Percentiles rank a stretch among this genome's conserved stretches.
phyloP scores from a whole-genome alignment of 2,329 filamentous ascomycete species.

The Coleophoma cylindrospora region DNA sequence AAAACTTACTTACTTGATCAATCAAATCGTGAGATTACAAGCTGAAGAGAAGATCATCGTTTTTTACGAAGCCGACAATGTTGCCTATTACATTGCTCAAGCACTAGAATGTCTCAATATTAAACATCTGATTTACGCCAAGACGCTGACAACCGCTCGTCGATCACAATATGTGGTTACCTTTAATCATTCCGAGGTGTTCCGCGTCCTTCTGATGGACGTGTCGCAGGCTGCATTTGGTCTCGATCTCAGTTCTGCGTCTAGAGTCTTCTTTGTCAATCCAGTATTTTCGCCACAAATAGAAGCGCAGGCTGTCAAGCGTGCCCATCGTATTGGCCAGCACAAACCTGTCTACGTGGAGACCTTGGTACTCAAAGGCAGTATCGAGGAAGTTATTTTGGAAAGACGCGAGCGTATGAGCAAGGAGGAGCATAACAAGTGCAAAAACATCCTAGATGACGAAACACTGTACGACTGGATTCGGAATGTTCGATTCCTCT shows the following conservation, averaged over 20 bases:
- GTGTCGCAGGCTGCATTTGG: constrained; percentile 86
- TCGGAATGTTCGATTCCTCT: constrained; percentile 41
- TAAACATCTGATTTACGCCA: constrained; percentile 63
- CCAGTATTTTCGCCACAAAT: constrained; percentile 82
- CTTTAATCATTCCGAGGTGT: constrained; percentile 51
- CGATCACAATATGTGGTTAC: constrained; percentile 72
- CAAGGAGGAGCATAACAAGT: constrained; percentile 51
- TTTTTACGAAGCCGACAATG: constrained; percentile 87
- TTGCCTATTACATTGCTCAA: constrained; percentile 80
- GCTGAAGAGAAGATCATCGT: constrained; percentile 78
- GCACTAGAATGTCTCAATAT: constrained; percentile 69
- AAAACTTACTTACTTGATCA: constrained; percentile 82
- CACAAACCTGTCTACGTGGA: constrained; percentile 75
- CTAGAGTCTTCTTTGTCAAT: constrained; percentile 82
- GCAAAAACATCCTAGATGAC: constrained; percentile 54
- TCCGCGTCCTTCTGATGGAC: constrained; percentile 79
- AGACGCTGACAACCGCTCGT: constrained; percentile 51
- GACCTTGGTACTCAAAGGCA: constrained; percentile 74
- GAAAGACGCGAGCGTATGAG: constrained; percentile 71
- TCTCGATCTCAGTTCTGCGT: constrained; percentile 77
- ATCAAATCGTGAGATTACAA: constrained; percentile 64
- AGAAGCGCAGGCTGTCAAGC: constrained; percentile 87
- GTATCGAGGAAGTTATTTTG: constrained; percentile 81
- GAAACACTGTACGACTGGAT: constrained; percentile 56
- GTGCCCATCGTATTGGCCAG: constrained; percentile 84